These are phyloP conservation scores for Flaveria ramosissima DNA, from an alignment of 129 eudicot species.

Conservation along the genomic window DNA sequence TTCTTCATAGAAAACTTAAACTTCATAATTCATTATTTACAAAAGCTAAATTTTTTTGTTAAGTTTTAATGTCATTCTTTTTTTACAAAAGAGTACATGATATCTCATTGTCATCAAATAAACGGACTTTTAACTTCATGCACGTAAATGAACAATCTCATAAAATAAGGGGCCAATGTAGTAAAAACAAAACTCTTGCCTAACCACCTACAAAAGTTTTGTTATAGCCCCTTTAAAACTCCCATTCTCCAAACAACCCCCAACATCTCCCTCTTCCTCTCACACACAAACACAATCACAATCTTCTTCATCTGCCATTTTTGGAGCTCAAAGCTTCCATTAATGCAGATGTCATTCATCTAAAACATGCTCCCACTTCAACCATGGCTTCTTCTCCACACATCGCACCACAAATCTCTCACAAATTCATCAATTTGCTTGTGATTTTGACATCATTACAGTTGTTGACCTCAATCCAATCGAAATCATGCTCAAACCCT, in stretches of 20 bases:
- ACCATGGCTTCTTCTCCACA: conserved; percentile 11
- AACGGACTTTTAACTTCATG: too few relatives aligned
- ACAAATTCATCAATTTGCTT: conserved; percentile 18
- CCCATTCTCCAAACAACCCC: conserved; percentile 28
- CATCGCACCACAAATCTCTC: neutral
- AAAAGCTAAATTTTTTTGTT: too few relatives aligned
- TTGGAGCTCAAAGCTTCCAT: conserved; percentile 20
- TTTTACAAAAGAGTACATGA: too few relatives aligned
- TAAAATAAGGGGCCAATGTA: neutral
- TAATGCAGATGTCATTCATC: conserved; percentile 14
- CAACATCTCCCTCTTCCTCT: conserved; percentile 27
- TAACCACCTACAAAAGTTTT: conserved; percentile 14
- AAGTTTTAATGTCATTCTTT: too few relatives aligned
- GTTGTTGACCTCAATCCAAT: conserved; percentile 14
- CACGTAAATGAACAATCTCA: neutral
- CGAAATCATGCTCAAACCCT: conserved; percentile 20
- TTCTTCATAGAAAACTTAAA: too few relatives aligned
- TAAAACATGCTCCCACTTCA: conserved; percentile 31
- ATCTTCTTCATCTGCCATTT: conserved; percentile 27
- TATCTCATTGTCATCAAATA: too few relatives aligned
- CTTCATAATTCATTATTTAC: too few relatives aligned
- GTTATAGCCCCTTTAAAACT: conserved; percentile 2
- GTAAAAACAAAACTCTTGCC: neutral
- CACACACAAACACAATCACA: conserved; percentile 19
- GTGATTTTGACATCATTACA: neutral